Evolutionary conservation across 139 green algal species (phyloP).

Genomic region (Picochlorum sp.): DNA sequence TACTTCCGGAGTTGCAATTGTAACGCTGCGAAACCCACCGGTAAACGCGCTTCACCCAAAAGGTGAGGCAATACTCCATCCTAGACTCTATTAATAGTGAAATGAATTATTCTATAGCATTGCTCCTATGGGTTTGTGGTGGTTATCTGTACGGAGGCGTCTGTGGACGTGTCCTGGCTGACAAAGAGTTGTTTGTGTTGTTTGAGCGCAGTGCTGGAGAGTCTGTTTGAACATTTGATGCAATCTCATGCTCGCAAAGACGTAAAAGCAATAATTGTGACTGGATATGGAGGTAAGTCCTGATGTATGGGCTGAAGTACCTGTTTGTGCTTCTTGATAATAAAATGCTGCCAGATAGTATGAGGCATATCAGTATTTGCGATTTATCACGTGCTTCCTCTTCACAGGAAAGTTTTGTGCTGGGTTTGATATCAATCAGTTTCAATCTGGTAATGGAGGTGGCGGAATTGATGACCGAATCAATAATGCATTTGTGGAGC

Average conservation of each 20-base stretch:
- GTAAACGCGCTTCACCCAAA: constrained; percentile 89
- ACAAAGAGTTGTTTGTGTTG: neutral
- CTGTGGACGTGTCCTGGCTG: neutral
- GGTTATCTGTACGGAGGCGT: neutral
- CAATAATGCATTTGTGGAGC: constrained; percentile 51
- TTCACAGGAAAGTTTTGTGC: constrained; percentile 68
- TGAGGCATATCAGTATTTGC: neutral
- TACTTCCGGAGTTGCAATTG: constrained; percentile 68
- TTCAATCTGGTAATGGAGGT: constrained; percentile 33
- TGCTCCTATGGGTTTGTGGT: too few relatives aligned
- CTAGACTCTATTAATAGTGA: neutral
- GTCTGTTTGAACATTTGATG: constrained; percentile 61
- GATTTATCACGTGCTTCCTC: neutral
- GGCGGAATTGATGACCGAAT: constrained; percentile 55
- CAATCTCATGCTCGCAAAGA: constrained; percentile 49
- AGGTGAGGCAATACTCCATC: constrained; percentile 22
- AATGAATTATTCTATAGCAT: neutral
- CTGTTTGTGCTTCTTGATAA: too few relatives aligned
- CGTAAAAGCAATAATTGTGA: constrained; percentile 87
- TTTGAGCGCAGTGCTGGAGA: constrained; percentile 58
- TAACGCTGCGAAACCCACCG: constrained; percentile 83
- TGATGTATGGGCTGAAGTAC: neutral
- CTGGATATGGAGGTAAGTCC: constrained; percentile 41
- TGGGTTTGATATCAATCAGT: constrained; percentile 87
- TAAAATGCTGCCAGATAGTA: too few relatives aligned